A percentile compares a stretch with the other conserved stretches of the same genome.
Conservation (phyloP, 495 filamentous ascomycete species). For the Chlorociboria aeruginascens region DNA sequence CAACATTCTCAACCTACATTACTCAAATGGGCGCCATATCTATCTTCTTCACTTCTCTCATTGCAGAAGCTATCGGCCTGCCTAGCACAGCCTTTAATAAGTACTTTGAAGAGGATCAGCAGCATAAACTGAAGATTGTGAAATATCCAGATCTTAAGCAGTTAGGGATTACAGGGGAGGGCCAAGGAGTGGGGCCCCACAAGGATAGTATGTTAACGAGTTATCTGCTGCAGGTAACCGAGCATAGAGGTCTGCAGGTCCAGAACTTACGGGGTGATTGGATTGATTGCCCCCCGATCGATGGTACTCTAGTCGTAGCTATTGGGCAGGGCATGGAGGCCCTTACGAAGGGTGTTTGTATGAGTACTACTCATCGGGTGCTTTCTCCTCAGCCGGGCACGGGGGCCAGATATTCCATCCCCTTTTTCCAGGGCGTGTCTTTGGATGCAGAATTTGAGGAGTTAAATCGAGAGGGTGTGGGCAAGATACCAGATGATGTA, state of each 20-base stretch:
- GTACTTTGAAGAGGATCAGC: slow-evolving; percentile 72
- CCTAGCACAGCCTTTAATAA: slow-evolving; percentile 58
- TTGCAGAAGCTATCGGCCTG: slow-evolving; percentile 79
- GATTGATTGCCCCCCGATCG: slow-evolving; percentile 61
- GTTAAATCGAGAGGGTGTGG: slow-evolving; percentile 48
- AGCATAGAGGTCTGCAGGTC: slow-evolving; percentile 73
- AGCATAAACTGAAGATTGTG: slow-evolving; percentile 89
- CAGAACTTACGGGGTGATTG: slow-evolving; percentile 75
- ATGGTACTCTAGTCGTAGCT: slow-evolving; percentile 66
- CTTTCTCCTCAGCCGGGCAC: slow-evolving; percentile 46
- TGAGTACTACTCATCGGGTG: slow-evolving; percentile 77
- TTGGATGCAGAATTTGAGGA: slow-evolving; percentile 69
- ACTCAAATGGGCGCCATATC: slow-evolving; percentile 54
- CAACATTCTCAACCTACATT: slow-evolving; percentile 64
- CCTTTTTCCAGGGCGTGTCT: slow-evolving; percentile 87
- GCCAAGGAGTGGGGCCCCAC: slow-evolving; percentile 78
- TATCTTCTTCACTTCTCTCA: slow-evolving; percentile 66
- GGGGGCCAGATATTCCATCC: slow-evolving; percentile 72
- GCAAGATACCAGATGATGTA: slow-evolving; percentile 56
- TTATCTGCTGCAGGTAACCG: slow-evolving; percentile 78
- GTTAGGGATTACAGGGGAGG: slow-evolving; percentile 33
- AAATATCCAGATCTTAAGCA: slow-evolving; percentile 62
- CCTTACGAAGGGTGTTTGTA: slow-evolving; percentile 78
- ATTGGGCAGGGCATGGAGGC: slow-evolving; percentile 92
- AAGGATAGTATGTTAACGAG: slow-evolving; percentile 86